phyloP scores from a whole-genome alignment of 2,329 filamentous ascomycete genomes.

The Eutypella sp. region DNA sequence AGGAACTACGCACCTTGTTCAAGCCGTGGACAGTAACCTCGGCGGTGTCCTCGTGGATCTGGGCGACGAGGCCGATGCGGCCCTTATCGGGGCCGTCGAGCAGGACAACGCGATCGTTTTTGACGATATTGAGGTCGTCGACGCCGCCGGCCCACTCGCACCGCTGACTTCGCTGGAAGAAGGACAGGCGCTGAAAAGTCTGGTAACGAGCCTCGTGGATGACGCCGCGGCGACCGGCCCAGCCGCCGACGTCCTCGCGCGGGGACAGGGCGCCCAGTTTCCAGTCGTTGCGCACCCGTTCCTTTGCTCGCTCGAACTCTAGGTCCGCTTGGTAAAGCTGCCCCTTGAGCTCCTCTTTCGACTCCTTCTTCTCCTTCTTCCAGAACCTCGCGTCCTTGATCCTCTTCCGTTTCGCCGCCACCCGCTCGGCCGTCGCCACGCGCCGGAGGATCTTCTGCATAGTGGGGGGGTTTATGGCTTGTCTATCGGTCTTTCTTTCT shows the following conservation, averaged over 20 bases:
- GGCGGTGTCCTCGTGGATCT: constrained; percentile 50
- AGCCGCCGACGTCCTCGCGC: constrained; percentile 62
- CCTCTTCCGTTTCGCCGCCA: constrained; percentile 26
- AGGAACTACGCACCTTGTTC: constrained; percentile 52
- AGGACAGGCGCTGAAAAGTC: constrained; percentile 18
- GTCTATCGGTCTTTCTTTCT: too few species aligned
- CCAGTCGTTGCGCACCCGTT: constrained; percentile 69
- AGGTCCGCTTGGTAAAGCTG: constrained; percentile 23
- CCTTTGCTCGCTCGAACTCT: constrained; percentile 42
- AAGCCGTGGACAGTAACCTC: constrained; percentile 57
- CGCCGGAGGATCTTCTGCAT: constrained; percentile 32
- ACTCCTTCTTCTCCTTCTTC: constrained; percentile 19
- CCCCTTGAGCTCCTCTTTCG: constrained; percentile 15
- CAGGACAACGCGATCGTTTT: constrained; percentile 77
- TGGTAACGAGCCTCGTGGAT: constrained; percentile 34
- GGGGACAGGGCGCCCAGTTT: constrained; percentile 73
- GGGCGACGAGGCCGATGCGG: constrained; percentile 69
- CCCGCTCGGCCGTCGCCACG: constrained; percentile 33
- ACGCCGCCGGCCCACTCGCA: constrained; percentile 50
- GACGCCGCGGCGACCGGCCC: constrained; percentile 55
- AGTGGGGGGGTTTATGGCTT: too few species aligned
- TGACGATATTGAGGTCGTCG: constrained; percentile 56
- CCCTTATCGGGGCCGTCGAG: constrained; percentile 74
- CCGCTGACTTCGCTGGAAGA: constrained; percentile 28
- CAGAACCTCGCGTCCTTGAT: constrained; percentile 17